Evolutionary conservation across 352 stramenopile species (phyloP).

Genomic region (Globisporangium sylvaticum): DNA sequence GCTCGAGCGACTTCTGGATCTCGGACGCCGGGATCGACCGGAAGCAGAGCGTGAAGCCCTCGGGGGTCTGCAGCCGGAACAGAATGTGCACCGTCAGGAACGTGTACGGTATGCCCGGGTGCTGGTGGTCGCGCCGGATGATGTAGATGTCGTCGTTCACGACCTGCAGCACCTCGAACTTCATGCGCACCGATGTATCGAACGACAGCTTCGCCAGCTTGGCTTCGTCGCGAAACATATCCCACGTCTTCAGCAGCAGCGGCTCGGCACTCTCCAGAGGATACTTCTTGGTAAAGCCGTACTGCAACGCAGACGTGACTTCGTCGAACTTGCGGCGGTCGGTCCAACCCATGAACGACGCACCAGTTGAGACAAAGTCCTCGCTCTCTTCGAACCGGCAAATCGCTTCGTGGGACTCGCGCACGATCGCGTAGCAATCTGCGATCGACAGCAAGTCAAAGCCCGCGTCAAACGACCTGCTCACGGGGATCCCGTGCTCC

Average conservation of each 20-base stretch:
- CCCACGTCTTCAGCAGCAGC: conserved; percentile 38
- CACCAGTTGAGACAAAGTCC: conserved; percentile 34
- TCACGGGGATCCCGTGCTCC: conserved; percentile 24
- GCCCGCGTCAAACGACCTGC: conserved; percentile 31
- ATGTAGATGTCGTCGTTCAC: conserved; percentile 55
- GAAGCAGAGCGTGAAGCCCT: conserved; percentile 58
- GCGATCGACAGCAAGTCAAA: conserved; percentile 18
- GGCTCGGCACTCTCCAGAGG: conserved; percentile 28
- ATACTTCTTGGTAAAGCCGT: conserved; percentile 43
- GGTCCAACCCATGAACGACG: conserved; percentile 54
- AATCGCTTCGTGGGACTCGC: conserved; percentile 55
- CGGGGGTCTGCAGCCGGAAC: conserved; percentile 51
- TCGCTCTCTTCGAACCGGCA: conserved; percentile 30
- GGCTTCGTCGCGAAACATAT: conserved; percentile 37
- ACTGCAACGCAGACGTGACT: conserved; percentile 27
- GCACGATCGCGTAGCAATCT: conserved; percentile 49
- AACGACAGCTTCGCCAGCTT: conserved; percentile 45
- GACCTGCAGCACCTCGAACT: conserved; percentile 45
- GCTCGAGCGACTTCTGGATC: conserved; percentile 34
- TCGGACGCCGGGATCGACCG: conserved; percentile 50
- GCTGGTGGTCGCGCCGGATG: conserved; percentile 50
- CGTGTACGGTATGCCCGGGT: conserved; percentile 35
- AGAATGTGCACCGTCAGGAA: conserved; percentile 60
- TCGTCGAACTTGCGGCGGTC: conserved; percentile 42
- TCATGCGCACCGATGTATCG: conserved; percentile 37